Evolutionary conservation across 805 yeast genomes (phyloP).

Genomic region (Candida ipomoeae): DNA sequence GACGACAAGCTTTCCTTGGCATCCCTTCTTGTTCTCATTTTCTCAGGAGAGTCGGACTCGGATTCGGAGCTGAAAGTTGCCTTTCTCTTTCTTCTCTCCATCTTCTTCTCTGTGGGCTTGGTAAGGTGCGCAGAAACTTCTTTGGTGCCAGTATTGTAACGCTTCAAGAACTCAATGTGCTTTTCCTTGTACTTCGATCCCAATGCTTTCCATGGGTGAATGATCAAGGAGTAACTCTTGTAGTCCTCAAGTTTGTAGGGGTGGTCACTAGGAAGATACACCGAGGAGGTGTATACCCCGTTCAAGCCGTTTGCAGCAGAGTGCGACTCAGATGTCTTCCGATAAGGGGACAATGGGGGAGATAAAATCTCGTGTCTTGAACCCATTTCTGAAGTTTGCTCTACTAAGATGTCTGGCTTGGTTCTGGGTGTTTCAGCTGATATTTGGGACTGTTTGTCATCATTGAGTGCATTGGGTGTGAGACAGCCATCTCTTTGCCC

Average conservation of each 20-base stretch:
- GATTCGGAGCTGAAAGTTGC: constrained; percentile 27
- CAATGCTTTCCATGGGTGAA: constrained; percentile 50
- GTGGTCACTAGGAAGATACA: constrained; percentile 18
- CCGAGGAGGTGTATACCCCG: constrained; percentile 2
- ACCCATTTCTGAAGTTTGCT: background rate
- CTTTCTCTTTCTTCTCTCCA: constrained; percentile 19
- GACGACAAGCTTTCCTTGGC: constrained; percentile 32
- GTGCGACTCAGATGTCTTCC: constrained; percentile 9
- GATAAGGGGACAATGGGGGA: constrained; percentile 28
- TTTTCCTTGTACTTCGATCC: constrained; percentile 43
- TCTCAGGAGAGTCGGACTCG: constrained; percentile 37
- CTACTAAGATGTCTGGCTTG: background rate
- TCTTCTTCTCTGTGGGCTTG: constrained; percentile 10
- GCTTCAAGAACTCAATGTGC: constrained; percentile 50
- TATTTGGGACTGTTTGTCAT: constrained; percentile 4
- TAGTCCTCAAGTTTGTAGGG: constrained; percentile 49
- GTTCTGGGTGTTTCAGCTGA: background rate
- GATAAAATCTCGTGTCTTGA: constrained; percentile 22
- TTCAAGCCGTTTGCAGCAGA: constrained; percentile 8
- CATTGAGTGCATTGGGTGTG: constrained; percentile 24
- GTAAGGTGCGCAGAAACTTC: constrained; percentile 19
- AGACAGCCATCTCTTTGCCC: constrained; percentile 31
- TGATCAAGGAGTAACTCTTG: constrained; percentile 42
- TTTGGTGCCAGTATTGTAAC: constrained; percentile 32
- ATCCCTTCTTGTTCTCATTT: constrained; percentile 58